These are phyloP conservation scores for Penicillium corylophilum DNA, from an alignment of 2,329 filamentous ascomycete species.

Conservation along the genomic window DNA sequence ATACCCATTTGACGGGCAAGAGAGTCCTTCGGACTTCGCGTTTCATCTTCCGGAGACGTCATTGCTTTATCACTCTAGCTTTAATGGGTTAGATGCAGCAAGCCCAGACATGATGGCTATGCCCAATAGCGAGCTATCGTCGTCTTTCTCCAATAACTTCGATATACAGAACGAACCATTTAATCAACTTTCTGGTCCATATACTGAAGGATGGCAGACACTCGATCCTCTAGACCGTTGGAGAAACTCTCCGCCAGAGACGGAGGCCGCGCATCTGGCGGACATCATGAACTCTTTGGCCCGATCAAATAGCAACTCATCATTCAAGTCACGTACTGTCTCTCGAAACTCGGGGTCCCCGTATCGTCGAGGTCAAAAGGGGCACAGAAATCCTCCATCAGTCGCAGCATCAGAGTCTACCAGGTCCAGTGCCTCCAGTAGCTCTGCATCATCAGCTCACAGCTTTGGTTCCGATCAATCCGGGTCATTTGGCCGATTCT, in stretches of 20 bases:
- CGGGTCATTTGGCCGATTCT: not conserved
- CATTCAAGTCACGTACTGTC: not conserved
- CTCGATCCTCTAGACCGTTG: not conserved
- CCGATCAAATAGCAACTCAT: not conserved
- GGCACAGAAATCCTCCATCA: not conserved
- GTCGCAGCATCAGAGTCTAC: not conserved
- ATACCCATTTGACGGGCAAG: not conserved
- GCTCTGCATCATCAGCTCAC: not conserved
- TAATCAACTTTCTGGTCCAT: not conserved
- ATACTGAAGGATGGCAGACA: not conserved
- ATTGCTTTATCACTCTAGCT: not conserved
- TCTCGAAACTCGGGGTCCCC: not conserved
- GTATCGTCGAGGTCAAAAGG: not conserved
- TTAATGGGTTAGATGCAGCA: not conserved
- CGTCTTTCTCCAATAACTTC: not conserved
- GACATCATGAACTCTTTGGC: not conserved
- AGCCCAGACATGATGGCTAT: not conserved
- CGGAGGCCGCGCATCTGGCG: not conserved
- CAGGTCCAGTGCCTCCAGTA: not conserved
- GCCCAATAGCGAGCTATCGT: not conserved
- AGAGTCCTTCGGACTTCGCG: not conserved
- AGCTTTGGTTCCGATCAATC: not conserved
- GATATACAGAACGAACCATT: not conserved
- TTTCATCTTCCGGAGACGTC: not conserved
- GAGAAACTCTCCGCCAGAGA: not conserved